phyloP scores from a whole-genome alignment of 441 rosid species.

The Monsonia emarginata region DNA sequence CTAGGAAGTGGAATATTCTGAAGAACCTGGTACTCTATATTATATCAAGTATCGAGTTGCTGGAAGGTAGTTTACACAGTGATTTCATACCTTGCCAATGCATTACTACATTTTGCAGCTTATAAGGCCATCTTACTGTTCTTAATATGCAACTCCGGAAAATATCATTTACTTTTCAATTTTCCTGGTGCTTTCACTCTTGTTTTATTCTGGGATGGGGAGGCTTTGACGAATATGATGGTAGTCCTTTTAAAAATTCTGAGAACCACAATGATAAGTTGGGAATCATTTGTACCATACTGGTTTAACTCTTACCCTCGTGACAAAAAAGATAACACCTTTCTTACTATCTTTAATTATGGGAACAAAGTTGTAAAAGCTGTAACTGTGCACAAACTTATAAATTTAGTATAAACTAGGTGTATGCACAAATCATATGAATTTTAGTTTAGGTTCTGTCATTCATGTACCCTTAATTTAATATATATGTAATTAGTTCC shows the following conservation, averaged over 20 bases:
- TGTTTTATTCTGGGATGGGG: background rate
- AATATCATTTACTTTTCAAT: slow-evolving; percentile 1
- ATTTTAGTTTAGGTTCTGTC: background rate
- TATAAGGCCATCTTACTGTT: background rate
- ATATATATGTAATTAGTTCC: background rate
- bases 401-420: background rate
- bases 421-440: background rate
- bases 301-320: background rate
- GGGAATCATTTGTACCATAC: background rate
- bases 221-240: background rate
- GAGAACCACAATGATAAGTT: background rate
- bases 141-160: background rate
- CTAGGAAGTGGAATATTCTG: slow-evolving; percentile 97
- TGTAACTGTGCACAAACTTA: background rate
- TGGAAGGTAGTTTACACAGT: slow-evolving; percentile 50
- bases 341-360: background rate
- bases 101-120: background rate
- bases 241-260: background rate
- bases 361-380: background rate
- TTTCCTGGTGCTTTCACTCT: background rate
- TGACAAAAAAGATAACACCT: background rate
- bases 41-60: slow-evolving; percentile 93
- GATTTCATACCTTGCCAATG: background rate
- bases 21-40: slow-evolving; percentile 79
- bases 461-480: background rate